phyloP scores from a whole-genome alignment of 352 stramenopile genomes.

The Thalassiosira hispida region DNA sequence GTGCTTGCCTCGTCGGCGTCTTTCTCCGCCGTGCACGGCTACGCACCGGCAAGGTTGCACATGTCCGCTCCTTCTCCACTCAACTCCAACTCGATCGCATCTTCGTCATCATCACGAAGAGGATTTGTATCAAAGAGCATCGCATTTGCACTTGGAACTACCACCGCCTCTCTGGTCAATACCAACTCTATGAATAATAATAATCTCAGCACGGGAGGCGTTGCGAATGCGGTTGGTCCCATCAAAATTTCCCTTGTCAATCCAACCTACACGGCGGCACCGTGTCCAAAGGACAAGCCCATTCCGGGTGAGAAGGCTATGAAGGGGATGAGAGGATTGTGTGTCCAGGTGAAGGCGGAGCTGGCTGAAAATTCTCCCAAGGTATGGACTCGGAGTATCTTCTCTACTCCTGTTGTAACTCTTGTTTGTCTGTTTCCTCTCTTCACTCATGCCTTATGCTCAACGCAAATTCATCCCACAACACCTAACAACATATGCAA shows the following conservation, averaged over 20 bases:
- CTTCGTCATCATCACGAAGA: conserved; percentile 28
- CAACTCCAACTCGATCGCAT: neutral
- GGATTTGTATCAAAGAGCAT: conserved; percentile 42
- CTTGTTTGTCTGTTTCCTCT: neutral
- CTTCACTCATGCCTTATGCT: neutral
- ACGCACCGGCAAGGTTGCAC: conserved; percentile 6
- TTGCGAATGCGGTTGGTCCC: conserved; percentile 69
- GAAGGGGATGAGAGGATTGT: conserved; percentile 82
- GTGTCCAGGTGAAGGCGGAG: conserved; percentile 75
- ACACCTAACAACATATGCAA: neutral
- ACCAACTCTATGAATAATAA: neutral
- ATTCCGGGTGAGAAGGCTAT: conserved; percentile 85
- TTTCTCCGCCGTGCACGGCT: conserved; percentile 1
- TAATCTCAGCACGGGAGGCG: conserved; percentile 20
- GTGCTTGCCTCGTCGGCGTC: conserved; percentile 3
- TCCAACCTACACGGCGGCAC: conserved; percentile 61
- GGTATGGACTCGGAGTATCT: neutral
- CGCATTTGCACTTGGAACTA: conserved; percentile 36
- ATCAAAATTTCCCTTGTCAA: conserved; percentile 76
- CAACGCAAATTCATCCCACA: neutral
- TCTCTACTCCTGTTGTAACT: no score
- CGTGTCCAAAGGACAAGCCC: conserved; percentile 70
- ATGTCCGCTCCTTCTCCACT: neutral
- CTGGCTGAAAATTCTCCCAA: conserved; percentile 64
- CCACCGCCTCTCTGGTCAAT: conserved; percentile 17